Evolutionary conservation across 2,329 filamentous ascomycete genomes (phyloP).

Genomic region (Talaromyces islandicus): DNA sequence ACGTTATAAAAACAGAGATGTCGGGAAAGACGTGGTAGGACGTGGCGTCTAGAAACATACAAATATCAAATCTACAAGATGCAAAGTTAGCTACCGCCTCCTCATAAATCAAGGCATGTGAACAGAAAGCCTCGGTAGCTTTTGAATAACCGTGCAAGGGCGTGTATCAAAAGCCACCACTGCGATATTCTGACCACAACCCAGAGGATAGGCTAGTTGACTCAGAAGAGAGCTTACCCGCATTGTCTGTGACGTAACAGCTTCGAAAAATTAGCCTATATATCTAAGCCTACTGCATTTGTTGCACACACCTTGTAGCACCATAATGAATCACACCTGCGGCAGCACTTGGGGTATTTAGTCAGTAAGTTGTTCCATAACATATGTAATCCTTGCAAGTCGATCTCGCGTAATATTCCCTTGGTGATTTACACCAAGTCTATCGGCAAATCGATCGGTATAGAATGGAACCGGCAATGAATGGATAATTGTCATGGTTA

Average conservation of each 20-base stretch:
- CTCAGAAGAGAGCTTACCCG: conserved; percentile 31
- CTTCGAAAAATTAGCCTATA: conserved; percentile 23
- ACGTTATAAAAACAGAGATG: background rate
- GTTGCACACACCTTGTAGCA: conserved; percentile 10
- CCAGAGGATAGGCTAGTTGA: background rate
- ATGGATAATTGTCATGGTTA: background rate
- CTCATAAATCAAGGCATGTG: background rate
- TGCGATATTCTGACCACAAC: background rate
- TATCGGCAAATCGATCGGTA: conserved; percentile 34
- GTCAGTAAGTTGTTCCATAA: background rate
- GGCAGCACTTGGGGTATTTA: conserved; percentile 57
- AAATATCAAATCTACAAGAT: background rate
- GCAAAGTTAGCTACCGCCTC: background rate
- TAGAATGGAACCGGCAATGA: too few species aligned
- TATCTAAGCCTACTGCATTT: conserved; percentile 1
- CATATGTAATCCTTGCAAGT: background rate
- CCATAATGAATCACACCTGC: conserved; percentile 79
- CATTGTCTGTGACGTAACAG: conserved; percentile 59
- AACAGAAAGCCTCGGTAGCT: background rate
- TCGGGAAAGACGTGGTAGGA: background rate
- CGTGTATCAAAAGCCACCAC: background rate
- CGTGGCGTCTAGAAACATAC: background rate
- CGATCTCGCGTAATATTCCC: background rate
- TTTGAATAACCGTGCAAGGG: background rate
- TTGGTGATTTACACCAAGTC: background rate